Base-by-base conservation (phyloP, 1,139 yeast species). In the Chernovozyma sophiae-reginae region DNA sequence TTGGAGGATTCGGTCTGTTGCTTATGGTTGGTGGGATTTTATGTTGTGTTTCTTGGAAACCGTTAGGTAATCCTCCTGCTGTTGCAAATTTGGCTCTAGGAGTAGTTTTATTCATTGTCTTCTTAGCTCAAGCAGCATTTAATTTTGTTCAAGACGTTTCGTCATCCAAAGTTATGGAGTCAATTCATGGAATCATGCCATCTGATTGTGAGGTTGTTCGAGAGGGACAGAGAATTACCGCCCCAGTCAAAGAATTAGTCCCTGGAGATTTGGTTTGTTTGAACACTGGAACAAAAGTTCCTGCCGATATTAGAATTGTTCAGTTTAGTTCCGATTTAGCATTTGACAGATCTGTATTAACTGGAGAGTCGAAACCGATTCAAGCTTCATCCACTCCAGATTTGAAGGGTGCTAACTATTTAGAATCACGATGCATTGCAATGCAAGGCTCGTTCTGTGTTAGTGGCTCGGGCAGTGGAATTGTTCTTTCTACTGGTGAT, bases 101-200 rank as follows among this genome's bases (percentile, higher is more conserved):
- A 25, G 55, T 70, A 32, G 60, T 73, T 15, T 51, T 74, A 31
- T 53, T 73, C 18, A 54, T 60, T 17, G 73, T 74, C 6, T 70
- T 74, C 44, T 33, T 69, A n/a, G 47, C 72, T 14, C 79, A 72
- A 51, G 79, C 77, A 1, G 43, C 49, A 16, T 71, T 72, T 53
- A 72, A 72, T 48, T 73, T 72, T 40, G 60, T 65, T 49, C 79
- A 74, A 43, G 80, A 74, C 44, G 72, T 58, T 53, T 68, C 75
- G 8, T 62, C 75, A 28, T 61, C 74, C 3, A 60, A 62, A 37
- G 76, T 73, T 27, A 70, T 74, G 77, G 66, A 65, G 32, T 72
- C 79, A 3, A 72, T 74, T 42, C 60, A 62, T 42, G 53, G 56
- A 31, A 56, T 74, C 62, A 56, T 74, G 23, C 77, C 79, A 2